These are phyloP conservation scores for Colletotrichum lupini DNA, from an alignment of 2,329 filamentous ascomycete species.

Conservation along the genomic window DNA sequence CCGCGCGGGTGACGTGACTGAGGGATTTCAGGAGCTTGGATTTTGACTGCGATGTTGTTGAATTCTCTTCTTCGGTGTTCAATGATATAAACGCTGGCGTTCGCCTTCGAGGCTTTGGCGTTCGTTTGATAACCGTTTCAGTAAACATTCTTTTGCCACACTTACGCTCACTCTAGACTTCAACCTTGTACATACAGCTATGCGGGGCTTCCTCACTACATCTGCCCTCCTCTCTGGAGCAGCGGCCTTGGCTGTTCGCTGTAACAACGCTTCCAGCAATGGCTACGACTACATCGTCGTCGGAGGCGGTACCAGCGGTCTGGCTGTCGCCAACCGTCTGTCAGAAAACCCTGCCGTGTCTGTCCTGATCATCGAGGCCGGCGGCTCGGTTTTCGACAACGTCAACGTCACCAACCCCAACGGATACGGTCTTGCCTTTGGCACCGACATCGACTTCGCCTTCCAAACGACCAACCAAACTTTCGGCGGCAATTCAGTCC, in stretches of 20 bases:
- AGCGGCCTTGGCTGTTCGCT: conserved; percentile 1
- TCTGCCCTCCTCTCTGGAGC: conserved; percentile 12
- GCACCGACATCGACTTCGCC: conserved; percentile 47
- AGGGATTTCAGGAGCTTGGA: neutral
- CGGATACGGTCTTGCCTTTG: conserved; percentile 41
- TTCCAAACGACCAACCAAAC: conserved; percentile 47
- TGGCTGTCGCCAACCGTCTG: conserved; percentile 50
- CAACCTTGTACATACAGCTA: neutral
- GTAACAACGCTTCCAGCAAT: neutral
- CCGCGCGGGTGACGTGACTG: neutral
- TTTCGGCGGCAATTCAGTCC: conserved; percentile 43
- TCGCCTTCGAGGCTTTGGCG: neutral
- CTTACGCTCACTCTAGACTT: neutral
- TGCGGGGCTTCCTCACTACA: neutral
- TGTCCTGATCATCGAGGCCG: conserved; percentile 48
- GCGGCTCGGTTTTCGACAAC: conserved; percentile 48
- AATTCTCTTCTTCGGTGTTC: neutral
- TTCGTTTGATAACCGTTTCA: too few relatives aligned
- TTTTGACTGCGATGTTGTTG: neutral
- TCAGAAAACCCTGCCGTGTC: conserved; percentile 46
- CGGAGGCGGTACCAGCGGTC: conserved; percentile 50
- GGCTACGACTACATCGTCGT: conserved; percentile 50
- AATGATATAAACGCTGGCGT: neutral
- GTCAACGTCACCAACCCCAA: conserved; percentile 44
- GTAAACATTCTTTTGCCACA: neutral